phyloP scores from a whole-genome alignment of 306 rosid genomes.

The Glycine latifolia region DNA sequence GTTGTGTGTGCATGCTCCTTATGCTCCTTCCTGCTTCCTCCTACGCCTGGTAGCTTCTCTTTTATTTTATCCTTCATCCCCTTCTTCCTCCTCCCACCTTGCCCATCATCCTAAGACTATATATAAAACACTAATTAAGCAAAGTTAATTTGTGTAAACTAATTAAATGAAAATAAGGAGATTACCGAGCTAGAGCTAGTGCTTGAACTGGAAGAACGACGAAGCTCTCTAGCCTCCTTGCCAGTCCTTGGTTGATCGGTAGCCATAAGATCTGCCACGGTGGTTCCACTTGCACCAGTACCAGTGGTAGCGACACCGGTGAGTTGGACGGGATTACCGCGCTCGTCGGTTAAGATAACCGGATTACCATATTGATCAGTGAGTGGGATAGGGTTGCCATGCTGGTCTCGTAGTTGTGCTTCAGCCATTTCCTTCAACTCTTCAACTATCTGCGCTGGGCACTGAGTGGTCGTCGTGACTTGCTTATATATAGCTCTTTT shows the following conservation, averaged over 20 bases:
- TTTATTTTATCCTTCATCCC: conserved; percentile 68
- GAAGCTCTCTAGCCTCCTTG: conserved; percentile 36
- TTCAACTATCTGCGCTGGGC: no score
- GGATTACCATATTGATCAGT: conserved; percentile 76
- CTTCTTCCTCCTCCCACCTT: conserved; percentile 70
- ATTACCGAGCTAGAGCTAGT: conserved; percentile 71
- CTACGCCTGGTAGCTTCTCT: conserved; percentile 57
- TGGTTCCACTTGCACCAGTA: conserved; percentile 38
- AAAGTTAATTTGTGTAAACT: no score
- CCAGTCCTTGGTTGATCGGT: conserved; percentile 6
- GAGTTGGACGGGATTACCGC: conserved; percentile 69
- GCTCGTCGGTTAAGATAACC: conserved; percentile 68
- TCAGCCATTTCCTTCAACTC: conserved; percentile 57
- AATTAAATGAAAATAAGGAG: no score
- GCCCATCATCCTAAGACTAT: conserved; percentile 80
- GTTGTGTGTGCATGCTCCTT: neutral
- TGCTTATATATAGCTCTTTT: no score
- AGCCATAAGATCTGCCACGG: neutral
- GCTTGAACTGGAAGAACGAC: conserved; percentile 60
- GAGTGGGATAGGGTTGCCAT: conserved; percentile 69
- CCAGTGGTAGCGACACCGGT: conserved; percentile 65
- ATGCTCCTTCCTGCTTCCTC: conserved; percentile 28
- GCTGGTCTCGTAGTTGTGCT: conserved; percentile 58
- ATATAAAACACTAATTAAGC: no score
- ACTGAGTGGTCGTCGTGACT: no score